Base-by-base conservation (phyloP, 1,139 yeast species). In the Geotrichum cucujoidarum region DNA sequence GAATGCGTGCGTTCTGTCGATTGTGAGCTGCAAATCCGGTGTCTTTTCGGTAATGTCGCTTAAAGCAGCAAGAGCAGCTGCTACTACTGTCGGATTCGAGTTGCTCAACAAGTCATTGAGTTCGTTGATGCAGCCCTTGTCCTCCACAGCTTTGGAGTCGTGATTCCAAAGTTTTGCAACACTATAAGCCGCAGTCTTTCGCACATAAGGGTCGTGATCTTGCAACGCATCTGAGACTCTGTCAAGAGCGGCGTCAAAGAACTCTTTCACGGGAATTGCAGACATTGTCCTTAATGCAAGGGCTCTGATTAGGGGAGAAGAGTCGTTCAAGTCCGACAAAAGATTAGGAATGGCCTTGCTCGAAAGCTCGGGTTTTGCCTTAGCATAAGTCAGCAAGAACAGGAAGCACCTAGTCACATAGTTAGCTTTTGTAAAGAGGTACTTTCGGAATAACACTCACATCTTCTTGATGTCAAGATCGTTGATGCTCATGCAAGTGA, bases 401-500 rank as follows among this genome's bases (percentile, higher is more conserved):
- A 71, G 57, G 43, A 67, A 70, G 52, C 74, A 67, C 53, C 56
- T 52, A 38, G 6, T 24, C 27, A 24, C 10, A n/a, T 24, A 24
- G 27, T 24, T 24, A 10, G 8, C 8, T 6, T 24, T 24, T 10
- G 27, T 24, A 10, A 24, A 24, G 6, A 24, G 6, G 10, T 6
- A 24, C 27, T 24, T 24, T n/a, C n/a, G n/a, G n/a, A n/a, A n/a
- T n/a, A 14, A 52, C 10, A 47, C 50, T 43, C 30, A 49, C 72
- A 87, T 74, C 55, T 83, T 77, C 58, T 89, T 79, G 48, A 84
- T 74, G 57, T 86, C 95, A 37, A 82, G 63, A 64, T 87, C 95
- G 51, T 78, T 79, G 18, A 76, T 70, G 46, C 74, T 69, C 72
- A 87, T 74, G 49, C 85, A 72, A 30, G 70, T 70, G 7, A 85